Evolutionary conservation across 345 rosid genomes (phyloP).

Genomic region (Sisymbrium irio): DNA sequence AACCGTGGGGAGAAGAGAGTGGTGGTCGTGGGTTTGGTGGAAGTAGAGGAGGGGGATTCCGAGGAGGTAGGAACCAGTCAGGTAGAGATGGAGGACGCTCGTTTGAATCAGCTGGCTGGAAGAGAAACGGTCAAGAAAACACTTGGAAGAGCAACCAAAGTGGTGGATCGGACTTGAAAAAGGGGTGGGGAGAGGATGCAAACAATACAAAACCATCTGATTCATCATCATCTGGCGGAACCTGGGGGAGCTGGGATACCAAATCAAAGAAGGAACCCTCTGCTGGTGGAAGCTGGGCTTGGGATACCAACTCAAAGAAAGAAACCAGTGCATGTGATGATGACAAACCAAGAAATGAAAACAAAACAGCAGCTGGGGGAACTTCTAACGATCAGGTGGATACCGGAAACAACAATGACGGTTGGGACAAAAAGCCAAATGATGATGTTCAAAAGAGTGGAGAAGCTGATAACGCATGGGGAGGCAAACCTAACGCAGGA

Average conservation of each 20-base stretch:
- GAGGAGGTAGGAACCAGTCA: constrained; percentile 38
- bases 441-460: constrained; percentile 7
- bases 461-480: constrained; percentile 22
- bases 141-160: constrained; percentile 33
- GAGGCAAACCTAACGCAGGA: constrained; percentile 7
- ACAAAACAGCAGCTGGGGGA: constrained; percentile 31
- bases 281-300: no score
- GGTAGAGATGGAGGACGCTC: constrained; percentile 34
- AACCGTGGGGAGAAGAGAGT: constrained; percentile 21
- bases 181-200: constrained; percentile 29
- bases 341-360: no score
- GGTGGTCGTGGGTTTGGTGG: constrained; percentile 44
- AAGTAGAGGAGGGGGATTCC: constrained; percentile 35
- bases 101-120: constrained; percentile 34
- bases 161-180: constrained; percentile 31
- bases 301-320: no score
- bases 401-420: constrained; percentile 20
- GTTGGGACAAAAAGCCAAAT: constrained; percentile 21
- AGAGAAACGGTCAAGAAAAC: constrained; percentile 19
- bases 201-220: constrained; percentile 13
- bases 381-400: neutral
- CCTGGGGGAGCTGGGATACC: constrained; percentile 29
- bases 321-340: no score
- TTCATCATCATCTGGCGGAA: constrained; percentile 9
- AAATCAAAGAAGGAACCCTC: constrained; percentile 21